Evolutionary conservation across 768 basidiomycete genomes (phyloP).

Genomic region (Pleurotus ostreatus): DNA sequence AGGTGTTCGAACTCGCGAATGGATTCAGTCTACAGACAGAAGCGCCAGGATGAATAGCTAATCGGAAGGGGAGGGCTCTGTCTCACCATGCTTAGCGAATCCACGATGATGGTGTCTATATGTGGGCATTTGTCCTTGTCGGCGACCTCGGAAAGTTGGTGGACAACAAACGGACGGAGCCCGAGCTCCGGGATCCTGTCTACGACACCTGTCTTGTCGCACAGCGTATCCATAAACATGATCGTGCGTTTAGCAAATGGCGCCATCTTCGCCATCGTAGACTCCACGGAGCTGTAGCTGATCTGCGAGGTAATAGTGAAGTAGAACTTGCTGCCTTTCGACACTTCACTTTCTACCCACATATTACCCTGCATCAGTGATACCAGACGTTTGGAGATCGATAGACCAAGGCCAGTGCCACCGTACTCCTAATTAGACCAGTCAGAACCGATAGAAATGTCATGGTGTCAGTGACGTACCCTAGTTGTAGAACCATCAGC

Average conservation of each 20-base stretch:
- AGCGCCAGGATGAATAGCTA: slow-evolving; percentile 1
- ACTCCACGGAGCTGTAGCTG: slow-evolving; percentile 69
- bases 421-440: slow-evolving; percentile 75
- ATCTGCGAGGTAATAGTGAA: slow-evolving; percentile 92
- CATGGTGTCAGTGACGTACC: slow-evolving; percentile 37
- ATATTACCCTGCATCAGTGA: slow-evolving; percentile 97
- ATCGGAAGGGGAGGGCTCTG: slow-evolving; percentile 8
- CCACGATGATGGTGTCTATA: slow-evolving; percentile 94
- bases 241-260: slow-evolving; percentile 87
- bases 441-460: not conserved
- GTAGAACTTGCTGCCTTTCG: slow-evolving; percentile 92
- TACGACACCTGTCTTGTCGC: slow-evolving; percentile 72
- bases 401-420: slow-evolving; percentile 93
- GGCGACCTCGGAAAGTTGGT: slow-evolving; percentile 75
- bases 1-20: slow-evolving; percentile 91
- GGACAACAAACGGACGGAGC: slow-evolving; percentile 71
- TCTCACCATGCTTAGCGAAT: slow-evolving; percentile 78
- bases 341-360: slow-evolving; percentile 96
- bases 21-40: slow-evolving; percentile 65
- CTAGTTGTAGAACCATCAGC: slow-evolving; percentile 97
- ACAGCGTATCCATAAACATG: slow-evolving; percentile 85
- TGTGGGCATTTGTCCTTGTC: slow-evolving; percentile 81
- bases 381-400: slow-evolving; percentile 96
- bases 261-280: slow-evolving; percentile 72
- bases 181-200: slow-evolving; percentile 76